Percentiles rank a stretch among this genome's conserved stretches.
phyloP scores from a whole-genome alignment of 352 stramenopile genomes.

The Pythium monospermum region DNA sequence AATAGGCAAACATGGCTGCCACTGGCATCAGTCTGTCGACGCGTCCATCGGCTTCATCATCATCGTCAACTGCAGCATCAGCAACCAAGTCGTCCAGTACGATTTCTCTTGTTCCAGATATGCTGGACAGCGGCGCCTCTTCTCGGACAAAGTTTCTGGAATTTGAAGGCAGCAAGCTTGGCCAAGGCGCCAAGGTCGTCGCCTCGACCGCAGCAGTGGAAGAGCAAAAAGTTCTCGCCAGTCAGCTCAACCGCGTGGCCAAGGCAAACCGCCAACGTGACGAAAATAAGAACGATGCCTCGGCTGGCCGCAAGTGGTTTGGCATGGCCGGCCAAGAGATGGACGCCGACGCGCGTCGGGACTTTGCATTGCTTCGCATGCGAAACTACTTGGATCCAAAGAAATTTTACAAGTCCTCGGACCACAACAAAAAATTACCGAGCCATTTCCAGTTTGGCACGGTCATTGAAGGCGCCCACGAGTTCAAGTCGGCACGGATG shows the following conservation, averaged over 20 bases:
- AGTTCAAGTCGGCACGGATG: slow-evolving; percentile 88
- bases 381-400: slow-evolving; percentile 95
- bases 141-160: slow-evolving; percentile 40
- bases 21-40: slow-evolving; percentile 18
- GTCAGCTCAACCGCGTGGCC: slow-evolving; percentile 31
- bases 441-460: slow-evolving; percentile 91
- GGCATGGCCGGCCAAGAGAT: slow-evolving; percentile 88
- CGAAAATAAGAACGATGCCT: slow-evolving; percentile 46
- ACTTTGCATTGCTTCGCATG: slow-evolving; percentile 92
- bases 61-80: background rate
- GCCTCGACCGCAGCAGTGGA: slow-evolving; percentile 37
- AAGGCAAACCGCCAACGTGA: slow-evolving; percentile 46
- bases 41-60: background rate
- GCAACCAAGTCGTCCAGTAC: background rate
- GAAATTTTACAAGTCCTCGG: slow-evolving; percentile 96
- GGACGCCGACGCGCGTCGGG: slow-evolving; percentile 80
- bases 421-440: slow-evolving; percentile 74
- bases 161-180: slow-evolving; percentile 35
- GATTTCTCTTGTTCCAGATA: slow-evolving; percentile 17
- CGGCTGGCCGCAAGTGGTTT: slow-evolving; percentile 87
- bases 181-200: slow-evolving; percentile 34
- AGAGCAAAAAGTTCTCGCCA: slow-evolving; percentile 39
- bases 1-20: slow-evolving; percentile 24
- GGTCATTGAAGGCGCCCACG: slow-evolving; percentile 89
- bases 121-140: slow-evolving; percentile 62